These are phyloP conservation scores for Priceomyces melissophilus DNA, from an alignment of 805 yeast genomes.

Conservation along the genomic window DNA sequence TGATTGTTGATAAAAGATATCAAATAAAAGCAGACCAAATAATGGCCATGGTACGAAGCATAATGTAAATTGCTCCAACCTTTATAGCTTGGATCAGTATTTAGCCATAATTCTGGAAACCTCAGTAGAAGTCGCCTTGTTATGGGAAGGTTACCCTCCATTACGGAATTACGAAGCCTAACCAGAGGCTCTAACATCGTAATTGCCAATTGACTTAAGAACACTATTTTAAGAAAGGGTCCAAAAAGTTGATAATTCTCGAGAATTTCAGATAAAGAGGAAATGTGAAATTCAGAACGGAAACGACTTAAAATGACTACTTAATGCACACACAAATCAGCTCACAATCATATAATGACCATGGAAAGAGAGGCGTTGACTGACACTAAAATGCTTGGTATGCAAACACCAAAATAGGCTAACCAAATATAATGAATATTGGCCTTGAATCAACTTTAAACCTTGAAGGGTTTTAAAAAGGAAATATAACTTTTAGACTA, in stretches of 20 bases:
- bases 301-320: too few relatives aligned
- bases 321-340: too few relatives aligned
- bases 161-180: conserved; percentile 37
- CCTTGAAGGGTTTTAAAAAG: too few relatives aligned
- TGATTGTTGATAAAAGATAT: conserved; percentile 28
- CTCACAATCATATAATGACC: too few relatives aligned
- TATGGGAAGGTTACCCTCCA: conserved; percentile 36
- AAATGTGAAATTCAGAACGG: too few relatives aligned
- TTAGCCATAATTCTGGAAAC: conserved; percentile 44
- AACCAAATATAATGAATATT: too few relatives aligned
- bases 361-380: too few relatives aligned
- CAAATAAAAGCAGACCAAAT: conserved; percentile 40
- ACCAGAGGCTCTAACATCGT: conserved; percentile 35
- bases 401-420: too few relatives aligned
- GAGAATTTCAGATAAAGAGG: too few relatives aligned
- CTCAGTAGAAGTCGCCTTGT: conserved; percentile 35
- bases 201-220: background rate
- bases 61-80: conserved; percentile 45
- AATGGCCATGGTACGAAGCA: conserved; percentile 39
- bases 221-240: conserved; percentile 1
- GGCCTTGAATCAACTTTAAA: too few relatives aligned
- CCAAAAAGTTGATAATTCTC: background rate
- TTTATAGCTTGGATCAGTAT: conserved; percentile 27
- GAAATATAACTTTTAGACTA: too few relatives aligned
- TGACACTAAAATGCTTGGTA: too few relatives aligned